Conservation (phyloP, 2,329 filamentous ascomycete species). For the Fusarium tricinctum region DNA sequence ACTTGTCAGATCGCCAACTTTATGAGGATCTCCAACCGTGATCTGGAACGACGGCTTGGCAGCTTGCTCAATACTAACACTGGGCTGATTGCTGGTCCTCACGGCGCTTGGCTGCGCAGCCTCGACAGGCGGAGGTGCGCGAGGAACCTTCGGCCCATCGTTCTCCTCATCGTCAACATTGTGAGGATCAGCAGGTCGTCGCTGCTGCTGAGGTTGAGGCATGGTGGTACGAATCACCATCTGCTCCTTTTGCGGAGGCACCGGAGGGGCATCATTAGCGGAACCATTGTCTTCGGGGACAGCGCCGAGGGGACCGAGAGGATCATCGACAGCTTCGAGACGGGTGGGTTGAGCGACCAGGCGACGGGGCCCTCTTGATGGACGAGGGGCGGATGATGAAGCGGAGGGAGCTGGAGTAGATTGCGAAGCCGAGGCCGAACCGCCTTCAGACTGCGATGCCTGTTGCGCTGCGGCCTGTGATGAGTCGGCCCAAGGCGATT, state of each 20-base stretch:
- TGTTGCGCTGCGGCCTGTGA: slow-evolving; percentile 53
- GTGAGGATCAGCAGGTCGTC: slow-evolving; percentile 69
- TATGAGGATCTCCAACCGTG: slow-evolving; percentile 94
- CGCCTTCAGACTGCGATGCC: slow-evolving; percentile 51
- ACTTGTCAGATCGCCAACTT: slow-evolving; percentile 95
- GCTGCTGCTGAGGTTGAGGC: slow-evolving; percentile 58
- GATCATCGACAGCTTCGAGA: slow-evolving; percentile 82
- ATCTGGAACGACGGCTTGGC: slow-evolving; percentile 93
- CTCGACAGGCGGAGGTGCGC: slow-evolving; percentile 76
- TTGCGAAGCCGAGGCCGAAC: slow-evolving; percentile 51
- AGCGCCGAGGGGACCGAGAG: slow-evolving; percentile 82
- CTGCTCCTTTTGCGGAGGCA: slow-evolving; percentile 76
- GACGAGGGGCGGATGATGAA: slow-evolving; percentile 56
- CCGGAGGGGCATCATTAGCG: slow-evolving; percentile 71
- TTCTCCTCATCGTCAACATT: slow-evolving; percentile 80
- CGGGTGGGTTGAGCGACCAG: slow-evolving; percentile 82
- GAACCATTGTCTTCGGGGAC: slow-evolving; percentile 63
- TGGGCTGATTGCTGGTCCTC: slow-evolving; percentile 73
- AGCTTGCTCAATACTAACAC: slow-evolving; percentile 92
- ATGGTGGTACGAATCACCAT: slow-evolving; percentile 72
- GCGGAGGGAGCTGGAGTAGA: slow-evolving; percentile 48
- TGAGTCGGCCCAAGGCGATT: slow-evolving; percentile 69
- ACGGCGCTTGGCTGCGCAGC: slow-evolving; percentile 67
- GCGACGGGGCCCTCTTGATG: slow-evolving; percentile 68
- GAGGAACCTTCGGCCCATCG: slow-evolving; percentile 64